A percentile compares a stretch with the other conserved stretches of the same genome.
phyloP scores from a whole-genome alignment of 257 asterid genomes.

The Lithospermum erythrorhizon region DNA sequence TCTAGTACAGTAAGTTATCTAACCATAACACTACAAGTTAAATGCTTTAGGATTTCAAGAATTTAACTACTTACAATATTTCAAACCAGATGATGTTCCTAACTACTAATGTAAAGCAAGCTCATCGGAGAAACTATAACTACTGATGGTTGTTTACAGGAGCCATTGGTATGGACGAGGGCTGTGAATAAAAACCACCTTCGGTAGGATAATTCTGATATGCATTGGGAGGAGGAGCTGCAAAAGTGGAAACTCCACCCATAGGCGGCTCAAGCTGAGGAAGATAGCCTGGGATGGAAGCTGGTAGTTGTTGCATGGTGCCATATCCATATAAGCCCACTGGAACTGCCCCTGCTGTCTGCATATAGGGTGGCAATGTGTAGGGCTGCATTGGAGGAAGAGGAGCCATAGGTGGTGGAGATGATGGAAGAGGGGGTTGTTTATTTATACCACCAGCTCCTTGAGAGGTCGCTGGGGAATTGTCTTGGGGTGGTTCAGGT shows the following conservation, averaged over 20 bases:
- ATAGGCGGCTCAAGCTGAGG: constrained; percentile 25
- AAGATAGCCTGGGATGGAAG: constrained; percentile 21
- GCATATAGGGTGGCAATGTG: constrained; percentile 47
- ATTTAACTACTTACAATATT: constrained; percentile 8
- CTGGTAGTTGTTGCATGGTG: constrained; percentile 31
- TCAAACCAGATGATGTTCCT: not conserved
- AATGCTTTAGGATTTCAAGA: not conserved
- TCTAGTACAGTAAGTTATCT: too few relatives aligned
- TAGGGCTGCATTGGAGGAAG: constrained; percentile 66
- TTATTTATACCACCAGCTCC: constrained; percentile 20
- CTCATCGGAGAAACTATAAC: constrained; percentile 2
- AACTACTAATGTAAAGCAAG: not conserved
- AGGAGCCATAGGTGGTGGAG: constrained; percentile 64
- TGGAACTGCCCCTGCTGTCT: constrained; percentile 33
- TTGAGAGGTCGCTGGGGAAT: constrained; percentile 21
- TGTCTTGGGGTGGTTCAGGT: constrained; percentile 19
- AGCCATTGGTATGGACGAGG: constrained; percentile 56
- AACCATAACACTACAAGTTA: too few relatives aligned
- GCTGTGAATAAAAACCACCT: constrained; percentile 45
- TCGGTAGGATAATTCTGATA: constrained; percentile 48
- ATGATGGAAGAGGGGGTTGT: constrained; percentile 62
- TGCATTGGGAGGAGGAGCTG: constrained; percentile 23
- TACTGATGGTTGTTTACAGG: constrained; percentile 51
- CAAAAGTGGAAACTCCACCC: constrained; percentile 24
- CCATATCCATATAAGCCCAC: constrained; percentile 36